These are phyloP conservation scores for Excoecaria cochinchinensis DNA, from an alignment of 345 rosid species.

Conservation along the genomic window DNA sequence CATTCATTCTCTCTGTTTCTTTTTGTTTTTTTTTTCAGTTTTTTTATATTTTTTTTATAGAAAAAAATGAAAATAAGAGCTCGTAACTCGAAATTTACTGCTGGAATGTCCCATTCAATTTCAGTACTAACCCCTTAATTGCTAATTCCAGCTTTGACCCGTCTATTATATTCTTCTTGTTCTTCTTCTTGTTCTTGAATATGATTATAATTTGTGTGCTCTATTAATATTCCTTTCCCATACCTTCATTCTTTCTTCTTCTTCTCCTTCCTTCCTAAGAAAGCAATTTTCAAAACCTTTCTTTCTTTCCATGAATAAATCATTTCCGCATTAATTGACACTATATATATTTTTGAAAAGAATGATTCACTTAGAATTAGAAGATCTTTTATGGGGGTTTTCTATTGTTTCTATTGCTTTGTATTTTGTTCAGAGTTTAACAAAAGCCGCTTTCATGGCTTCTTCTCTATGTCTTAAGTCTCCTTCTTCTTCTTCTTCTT, in stretches of 20 bases:
- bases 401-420: constrained; percentile 27
- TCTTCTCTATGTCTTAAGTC: constrained; percentile 15
- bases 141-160: constrained; percentile 20
- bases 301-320: constrained; percentile 9
- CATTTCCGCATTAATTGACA: neutral
- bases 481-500: constrained; percentile 10
- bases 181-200: too few relatives aligned
- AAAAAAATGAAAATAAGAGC: too few relatives aligned
- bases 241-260: neutral
- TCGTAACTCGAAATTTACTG: too few relatives aligned
- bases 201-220: neutral
- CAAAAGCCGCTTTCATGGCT: constrained; percentile 21
- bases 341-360: neutral
- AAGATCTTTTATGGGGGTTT: constrained; percentile 35
- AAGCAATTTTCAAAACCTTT: neutral
- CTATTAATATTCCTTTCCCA: neutral
- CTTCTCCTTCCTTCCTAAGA: neutral
- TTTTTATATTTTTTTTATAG: too few relatives aligned
- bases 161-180: neutral
- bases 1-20: neutral
- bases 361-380: constrained; percentile 23
- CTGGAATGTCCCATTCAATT: too few relatives aligned
- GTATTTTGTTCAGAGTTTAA: constrained; percentile 11
- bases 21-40: neutral
- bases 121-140: neutral